Base-by-base conservation (phyloP, 2,329 filamentous ascomycete species). In the Aureobasidium sp. region DNA sequence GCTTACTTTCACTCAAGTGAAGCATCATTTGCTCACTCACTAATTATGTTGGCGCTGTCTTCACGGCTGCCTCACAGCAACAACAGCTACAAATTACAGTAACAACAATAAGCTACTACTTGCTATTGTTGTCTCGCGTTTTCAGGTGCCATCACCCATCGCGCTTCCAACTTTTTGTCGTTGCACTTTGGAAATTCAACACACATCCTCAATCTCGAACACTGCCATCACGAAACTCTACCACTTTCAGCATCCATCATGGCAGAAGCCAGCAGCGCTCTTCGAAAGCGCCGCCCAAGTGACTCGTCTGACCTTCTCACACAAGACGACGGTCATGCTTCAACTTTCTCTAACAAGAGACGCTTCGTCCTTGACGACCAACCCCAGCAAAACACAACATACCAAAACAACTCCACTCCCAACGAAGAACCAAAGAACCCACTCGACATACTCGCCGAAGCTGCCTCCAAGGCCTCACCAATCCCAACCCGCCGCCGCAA, bases 391-490 rank as follows among this genome's bases (percentile, higher is more conserved):
- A 24, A 27, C 27, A 33, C 27, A 11, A 19, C 12, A 42, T 7
- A 33, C 37, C 1, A 12, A 35, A 35, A 9, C 39, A 45, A 8
- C n/a, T 24, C 24, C 1, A 15, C 39, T 12, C 6, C 5, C 39
- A 17, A 33, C 12, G 6, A 40, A 2, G 0, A 22, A 35, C 4
- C 4, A 7, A 7, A 9, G 9, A 45, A 57, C 14, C 27, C 54
- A 22, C 57, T 60, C 17, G 49, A 40, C 40, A 29, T 61, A 7
- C 40, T 56, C 22, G 57, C 50, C 11, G 49, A 61, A 40, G 39
- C 27, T 19, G 48, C 59, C 12, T 35, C 39, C 22, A 5, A 14
- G 2, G 47, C 17, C 7, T 6, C 37, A 3, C 39, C 15, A n/a
- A 27, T 52, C 11, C 49, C 59, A 6, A 47, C 40, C 1, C 35